Conservation (phyloP, 306 rosid species). For the Gastrolobium villosum region DNA sequence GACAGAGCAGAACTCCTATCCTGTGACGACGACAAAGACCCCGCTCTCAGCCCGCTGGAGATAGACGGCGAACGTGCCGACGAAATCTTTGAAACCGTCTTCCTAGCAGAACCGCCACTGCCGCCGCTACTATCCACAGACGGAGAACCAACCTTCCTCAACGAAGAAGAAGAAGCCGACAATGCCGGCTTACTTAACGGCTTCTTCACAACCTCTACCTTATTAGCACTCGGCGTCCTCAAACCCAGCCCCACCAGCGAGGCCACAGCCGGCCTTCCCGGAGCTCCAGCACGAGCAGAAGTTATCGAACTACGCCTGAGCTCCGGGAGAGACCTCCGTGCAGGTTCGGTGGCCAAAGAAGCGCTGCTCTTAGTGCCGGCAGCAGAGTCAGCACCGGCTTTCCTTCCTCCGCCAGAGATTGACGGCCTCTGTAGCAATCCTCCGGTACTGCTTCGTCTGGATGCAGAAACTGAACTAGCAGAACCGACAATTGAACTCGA, state of each 20-base stretch:
- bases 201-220: conserved; percentile 57
- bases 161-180: conserved; percentile 59
- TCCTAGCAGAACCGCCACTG: conserved; percentile 68
- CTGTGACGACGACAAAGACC: conserved; percentile 67
- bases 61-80: conserved; percentile 65
- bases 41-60: conserved; percentile 67
- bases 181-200: conserved; percentile 64
- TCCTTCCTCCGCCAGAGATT: conserved; percentile 54
- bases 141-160: conserved; percentile 57
- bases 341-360: conserved; percentile 53
- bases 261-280: conserved; percentile 57
- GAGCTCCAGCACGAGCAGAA: conserved; percentile 47
- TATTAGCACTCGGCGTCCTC: conserved; percentile 58
- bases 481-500: conserved; percentile 60
- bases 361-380: conserved; percentile 45
- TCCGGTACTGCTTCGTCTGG: conserved; percentile 81
- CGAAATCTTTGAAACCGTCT: conserved; percentile 66
- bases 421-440: conserved; percentile 68
- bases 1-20: conserved; percentile 72
- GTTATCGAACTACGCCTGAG: conserved; percentile 71
- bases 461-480: conserved; percentile 53
- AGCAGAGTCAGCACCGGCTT: conserved; percentile 43
- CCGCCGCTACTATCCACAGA: conserved; percentile 68
- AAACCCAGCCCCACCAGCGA: conserved; percentile 52
- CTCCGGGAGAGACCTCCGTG: conserved; percentile 80